These are phyloP conservation scores for Sordariomycetes sp. DNA, from an alignment of 2,329 filamentous ascomycete genomes.

Conservation along the genomic window DNA sequence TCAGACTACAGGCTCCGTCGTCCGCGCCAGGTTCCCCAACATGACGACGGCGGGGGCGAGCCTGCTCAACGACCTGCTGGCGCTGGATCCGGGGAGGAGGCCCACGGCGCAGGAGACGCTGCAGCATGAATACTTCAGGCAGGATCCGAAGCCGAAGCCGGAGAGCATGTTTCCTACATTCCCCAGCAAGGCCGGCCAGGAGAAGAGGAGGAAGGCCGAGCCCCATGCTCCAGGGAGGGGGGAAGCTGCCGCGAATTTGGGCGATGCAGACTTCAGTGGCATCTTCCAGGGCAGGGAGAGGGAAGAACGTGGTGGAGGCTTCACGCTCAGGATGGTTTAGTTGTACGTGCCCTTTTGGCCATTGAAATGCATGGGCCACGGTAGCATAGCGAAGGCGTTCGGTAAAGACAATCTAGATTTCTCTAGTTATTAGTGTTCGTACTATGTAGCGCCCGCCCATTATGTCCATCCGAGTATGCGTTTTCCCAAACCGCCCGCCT, in stretches of 20 bases:
- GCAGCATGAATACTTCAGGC: constrained; percentile 73
- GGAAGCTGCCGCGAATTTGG: constrained; percentile 48
- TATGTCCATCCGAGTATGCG: neutral
- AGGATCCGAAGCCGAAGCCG: constrained; percentile 83
- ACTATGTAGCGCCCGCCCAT: neutral
- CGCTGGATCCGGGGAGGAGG: constrained; percentile 63
- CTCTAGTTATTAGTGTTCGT: too few species aligned
- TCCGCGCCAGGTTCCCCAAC: constrained; percentile 73
- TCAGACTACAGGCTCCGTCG: constrained; percentile 35
- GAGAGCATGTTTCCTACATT: constrained; percentile 95
- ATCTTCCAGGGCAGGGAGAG: constrained; percentile 60
- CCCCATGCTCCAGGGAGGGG: constrained; percentile 80
- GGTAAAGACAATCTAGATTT: too few species aligned
- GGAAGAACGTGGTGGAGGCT: constrained; percentile 58
- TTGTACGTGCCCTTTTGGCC: too few species aligned
- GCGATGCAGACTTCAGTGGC: constrained; percentile 56
- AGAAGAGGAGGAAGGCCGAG: constrained; percentile 62
- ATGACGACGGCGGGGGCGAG: constrained; percentile 66
- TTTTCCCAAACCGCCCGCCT: too few species aligned
- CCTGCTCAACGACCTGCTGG: constrained; percentile 61
- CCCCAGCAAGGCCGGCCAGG: constrained; percentile 87
- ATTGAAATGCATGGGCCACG: too few species aligned
- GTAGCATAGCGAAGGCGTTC: too few species aligned
- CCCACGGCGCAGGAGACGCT: constrained; percentile 68
- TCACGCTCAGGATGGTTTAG: constrained; percentile 51